Evolutionary conservation across 2,329 filamentous ascomycete genomes (phyloP).

Genomic region (Pseudovirgaria hyperparasitica): DNA sequence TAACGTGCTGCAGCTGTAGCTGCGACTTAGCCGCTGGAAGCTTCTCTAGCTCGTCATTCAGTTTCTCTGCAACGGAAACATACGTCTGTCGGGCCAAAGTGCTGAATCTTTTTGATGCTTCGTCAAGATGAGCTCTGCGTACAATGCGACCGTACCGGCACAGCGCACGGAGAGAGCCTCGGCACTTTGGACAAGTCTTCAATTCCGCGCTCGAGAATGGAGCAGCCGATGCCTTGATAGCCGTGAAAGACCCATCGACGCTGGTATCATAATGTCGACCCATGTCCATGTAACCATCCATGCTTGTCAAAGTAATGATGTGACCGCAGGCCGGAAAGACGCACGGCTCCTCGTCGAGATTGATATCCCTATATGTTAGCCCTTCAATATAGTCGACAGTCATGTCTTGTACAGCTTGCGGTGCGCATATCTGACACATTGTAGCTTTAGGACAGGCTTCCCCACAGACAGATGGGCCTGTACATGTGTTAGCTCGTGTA

Average conservation of each 20-base stretch:
- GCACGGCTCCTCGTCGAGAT: constrained; percentile 47
- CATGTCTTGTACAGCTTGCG: constrained; percentile 29
- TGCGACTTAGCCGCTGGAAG: constrained; percentile 2
- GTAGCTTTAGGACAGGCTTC: constrained; percentile 41
- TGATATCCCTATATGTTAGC: constrained; percentile 41
- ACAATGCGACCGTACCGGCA: constrained; percentile 51
- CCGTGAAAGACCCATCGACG: constrained; percentile 18
- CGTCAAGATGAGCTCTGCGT: constrained; percentile 46
- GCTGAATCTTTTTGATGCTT: constrained; percentile 53
- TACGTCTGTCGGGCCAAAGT: constrained; percentile 35
- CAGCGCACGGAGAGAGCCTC: constrained; percentile 44
- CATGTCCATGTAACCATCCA: constrained; percentile 51
- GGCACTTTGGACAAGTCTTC: constrained; percentile 47
- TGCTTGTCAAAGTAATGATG: constrained; percentile 43
- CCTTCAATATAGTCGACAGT: constrained; percentile 46
- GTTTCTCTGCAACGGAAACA: constrained; percentile 23
- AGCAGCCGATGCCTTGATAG: constrained; percentile 20
- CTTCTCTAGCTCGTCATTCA: constrained; percentile 12
- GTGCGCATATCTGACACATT: constrained; percentile 47
- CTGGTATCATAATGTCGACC: constrained; percentile 34
- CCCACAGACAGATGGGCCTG: constrained; percentile 46
- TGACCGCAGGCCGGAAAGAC: constrained; percentile 53
- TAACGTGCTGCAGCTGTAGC: constrained; percentile 2
- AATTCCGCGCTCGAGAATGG: constrained; percentile 38
- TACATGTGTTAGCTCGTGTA: constrained; percentile 1